A percentile compares a stretch with the other conserved stretches of the same genome.
Conservation (phyloP, 441 rosid species). For the Corymbia citriodora region DNA sequence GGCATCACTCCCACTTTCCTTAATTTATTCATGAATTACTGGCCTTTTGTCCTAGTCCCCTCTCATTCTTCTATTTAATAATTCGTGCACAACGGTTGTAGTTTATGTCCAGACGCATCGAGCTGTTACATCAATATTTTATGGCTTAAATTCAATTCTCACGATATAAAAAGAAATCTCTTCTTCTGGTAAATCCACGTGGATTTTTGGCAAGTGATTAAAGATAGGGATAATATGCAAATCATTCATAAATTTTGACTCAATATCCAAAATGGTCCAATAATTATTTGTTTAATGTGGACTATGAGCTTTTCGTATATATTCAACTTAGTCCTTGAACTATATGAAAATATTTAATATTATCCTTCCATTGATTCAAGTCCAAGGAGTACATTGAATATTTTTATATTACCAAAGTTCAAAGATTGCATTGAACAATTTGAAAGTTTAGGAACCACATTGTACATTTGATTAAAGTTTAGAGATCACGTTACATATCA, state of each 20-base stretch:
- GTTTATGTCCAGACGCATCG: background rate
- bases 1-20: background rate
- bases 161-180: background rate
- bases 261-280: fast-evolving
- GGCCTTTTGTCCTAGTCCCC: background rate
- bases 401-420: too few relatives aligned
- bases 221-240: background rate
- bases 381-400: too few relatives aligned
- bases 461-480: too few relatives aligned
- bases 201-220: background rate
- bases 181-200: background rate
- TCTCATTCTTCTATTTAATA: background rate
- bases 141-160: background rate
- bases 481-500: too few relatives aligned
- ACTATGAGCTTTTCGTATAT: fast-evolving
- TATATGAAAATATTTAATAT: too few relatives aligned
- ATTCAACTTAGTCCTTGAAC: too few relatives aligned
- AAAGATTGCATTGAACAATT: too few relatives aligned
- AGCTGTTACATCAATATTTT: background rate
- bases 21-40: background rate
- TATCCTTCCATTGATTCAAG: background rate
- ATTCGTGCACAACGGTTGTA: background rate
- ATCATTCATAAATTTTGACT: background rate
- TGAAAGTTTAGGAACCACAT: too few relatives aligned
- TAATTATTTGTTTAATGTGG: too few relatives aligned